phyloP scores from a whole-genome alignment of 2,329 filamentous ascomycete species.

The Hypomyces perniciosus region DNA sequence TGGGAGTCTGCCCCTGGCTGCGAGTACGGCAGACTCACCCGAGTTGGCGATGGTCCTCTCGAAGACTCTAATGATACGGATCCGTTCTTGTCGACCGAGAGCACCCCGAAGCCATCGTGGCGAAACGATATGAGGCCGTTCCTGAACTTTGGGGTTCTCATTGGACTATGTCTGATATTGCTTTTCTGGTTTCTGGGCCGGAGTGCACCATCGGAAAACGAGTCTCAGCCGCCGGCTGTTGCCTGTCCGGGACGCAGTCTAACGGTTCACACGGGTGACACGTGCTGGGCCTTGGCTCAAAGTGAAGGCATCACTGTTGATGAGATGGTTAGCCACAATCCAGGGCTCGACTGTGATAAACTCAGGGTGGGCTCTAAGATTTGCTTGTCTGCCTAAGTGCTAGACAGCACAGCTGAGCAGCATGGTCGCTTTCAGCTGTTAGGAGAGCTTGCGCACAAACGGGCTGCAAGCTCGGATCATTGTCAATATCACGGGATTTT shows the following conservation, averaged over 20 bases:
- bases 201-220: slow-evolving; percentile 18
- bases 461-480: no score
- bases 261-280: slow-evolving; percentile 42
- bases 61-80: slow-evolving; percentile 24
- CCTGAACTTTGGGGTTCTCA: slow-evolving; percentile 52
- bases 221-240: slow-evolving; percentile 8
- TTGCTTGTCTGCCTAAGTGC: slow-evolving; percentile 34
- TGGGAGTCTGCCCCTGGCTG: slow-evolving; percentile 47
- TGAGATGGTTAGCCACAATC: slow-evolving; percentile 40
- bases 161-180: slow-evolving; percentile 44
- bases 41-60: slow-evolving; percentile 27
- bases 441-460: no score
- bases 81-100: slow-evolving; percentile 24
- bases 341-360: slow-evolving; percentile 41
- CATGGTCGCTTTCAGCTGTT: background rate
- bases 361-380: slow-evolving; percentile 37
- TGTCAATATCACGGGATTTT: no score
- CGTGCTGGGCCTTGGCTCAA: slow-evolving; percentile 48
- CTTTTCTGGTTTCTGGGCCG: slow-evolving; percentile 43
- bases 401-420: background rate
- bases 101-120: slow-evolving; percentile 36
- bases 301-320: slow-evolving; percentile 37
- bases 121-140: slow-evolving; percentile 48
- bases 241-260: slow-evolving; percentile 28
- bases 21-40: slow-evolving; percentile 42